Evolutionary conservation across 2,329 filamentous ascomycete genomes (phyloP).

Genomic region (Claviceps paspali): DNA sequence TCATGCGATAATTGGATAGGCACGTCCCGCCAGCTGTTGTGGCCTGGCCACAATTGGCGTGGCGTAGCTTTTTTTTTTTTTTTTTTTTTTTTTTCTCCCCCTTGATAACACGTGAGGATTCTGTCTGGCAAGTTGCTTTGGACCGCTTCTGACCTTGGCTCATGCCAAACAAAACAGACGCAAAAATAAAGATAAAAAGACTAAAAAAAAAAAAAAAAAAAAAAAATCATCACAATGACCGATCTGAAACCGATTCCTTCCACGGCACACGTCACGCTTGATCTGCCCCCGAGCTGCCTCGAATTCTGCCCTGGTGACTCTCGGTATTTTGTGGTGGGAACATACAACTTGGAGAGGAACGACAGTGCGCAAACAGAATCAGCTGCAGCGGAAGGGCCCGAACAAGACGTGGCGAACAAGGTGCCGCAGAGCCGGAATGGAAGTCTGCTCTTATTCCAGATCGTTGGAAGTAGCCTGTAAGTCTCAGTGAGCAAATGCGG

Average conservation of each 20-base stretch:
- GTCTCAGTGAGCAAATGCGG: no score
- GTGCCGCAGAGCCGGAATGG: conserved; percentile 53
- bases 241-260: conserved; percentile 20
- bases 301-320: conserved; percentile 51
- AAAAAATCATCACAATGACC: conserved; percentile 12
- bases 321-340: conserved; percentile 63
- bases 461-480: conserved; percentile 41
- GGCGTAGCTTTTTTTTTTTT: no score
- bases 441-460: conserved; percentile 51
- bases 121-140: no score
- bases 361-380: conserved; percentile 10
- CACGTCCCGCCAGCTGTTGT: no score
- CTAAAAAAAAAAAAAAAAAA: no score
- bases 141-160: no score
- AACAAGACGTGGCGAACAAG: conserved; percentile 9
- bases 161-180: no score
- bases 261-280: conserved; percentile 35
- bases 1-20: no score
- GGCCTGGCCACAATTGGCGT: no score
- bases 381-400: conserved; percentile 9
- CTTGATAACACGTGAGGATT: no score
- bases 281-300: conserved; percentile 63
- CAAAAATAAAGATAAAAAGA: no score
- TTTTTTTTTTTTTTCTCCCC: no score
- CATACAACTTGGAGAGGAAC: conserved; percentile 57